Conservation (phyloP, 2,329 filamentous ascomycete species). For the Pyricularia grisea region DNA sequence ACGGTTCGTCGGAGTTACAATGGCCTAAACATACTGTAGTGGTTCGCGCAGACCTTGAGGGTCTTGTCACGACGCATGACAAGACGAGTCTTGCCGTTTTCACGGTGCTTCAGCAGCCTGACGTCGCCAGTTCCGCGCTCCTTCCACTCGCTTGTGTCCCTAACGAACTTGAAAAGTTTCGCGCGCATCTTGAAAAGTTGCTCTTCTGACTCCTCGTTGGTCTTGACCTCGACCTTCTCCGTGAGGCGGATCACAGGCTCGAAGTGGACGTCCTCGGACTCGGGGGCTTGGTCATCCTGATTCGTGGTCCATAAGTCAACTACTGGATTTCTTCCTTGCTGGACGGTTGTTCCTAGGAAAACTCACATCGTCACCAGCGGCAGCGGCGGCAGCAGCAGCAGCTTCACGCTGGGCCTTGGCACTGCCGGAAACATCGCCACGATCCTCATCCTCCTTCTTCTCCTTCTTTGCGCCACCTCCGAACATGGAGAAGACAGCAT, state of each 20-base stretch:
- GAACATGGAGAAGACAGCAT: slow-evolving; percentile 94
- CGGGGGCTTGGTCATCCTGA: slow-evolving; percentile 68
- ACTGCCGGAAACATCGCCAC: slow-evolving; percentile 80
- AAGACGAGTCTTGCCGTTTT: slow-evolving; percentile 93
- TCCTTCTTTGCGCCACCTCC: slow-evolving; percentile 96
- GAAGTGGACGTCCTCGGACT: slow-evolving; percentile 92
- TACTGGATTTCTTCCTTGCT: neutral
- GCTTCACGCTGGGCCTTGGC: slow-evolving; percentile 68
- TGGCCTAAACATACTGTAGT: slow-evolving; percentile 70
- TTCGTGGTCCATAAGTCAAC: neutral
- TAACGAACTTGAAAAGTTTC: slow-evolving; percentile 98
- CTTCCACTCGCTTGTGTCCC: slow-evolving; percentile 93
- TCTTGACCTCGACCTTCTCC: slow-evolving; percentile 94
- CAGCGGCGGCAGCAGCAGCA: slow-evolving; percentile 45
- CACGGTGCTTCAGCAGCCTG: slow-evolving; percentile 94
- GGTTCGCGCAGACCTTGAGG: slow-evolving; percentile 99
- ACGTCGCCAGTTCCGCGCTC: slow-evolving; percentile 97
- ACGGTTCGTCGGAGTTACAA: neutral
- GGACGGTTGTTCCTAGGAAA: neutral
- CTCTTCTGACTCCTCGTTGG: slow-evolving; percentile 97
- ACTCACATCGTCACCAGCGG: slow-evolving; percentile 35
- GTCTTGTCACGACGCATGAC: slow-evolving; percentile 99
- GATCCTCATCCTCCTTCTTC: slow-evolving; percentile 73
- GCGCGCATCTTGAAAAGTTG: slow-evolving; percentile 99
- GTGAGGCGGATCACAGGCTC: slow-evolving; percentile 94